Conservation (phyloP, 768 basidiomycete species). For the Amanita brunnescens region DNA sequence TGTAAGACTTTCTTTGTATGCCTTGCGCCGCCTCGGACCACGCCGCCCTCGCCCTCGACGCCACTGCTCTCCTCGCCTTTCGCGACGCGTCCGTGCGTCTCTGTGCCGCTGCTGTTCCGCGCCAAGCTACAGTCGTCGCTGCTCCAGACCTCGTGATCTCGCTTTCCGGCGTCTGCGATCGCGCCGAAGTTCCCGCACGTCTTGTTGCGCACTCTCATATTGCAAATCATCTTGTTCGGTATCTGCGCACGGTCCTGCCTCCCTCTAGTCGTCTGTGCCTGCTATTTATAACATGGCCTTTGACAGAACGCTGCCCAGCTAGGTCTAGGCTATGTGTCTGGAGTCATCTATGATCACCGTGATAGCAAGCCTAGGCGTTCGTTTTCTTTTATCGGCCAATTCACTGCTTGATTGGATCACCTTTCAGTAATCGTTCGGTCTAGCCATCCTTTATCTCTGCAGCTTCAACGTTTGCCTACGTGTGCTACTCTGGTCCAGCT, state of each 20-base stretch:
- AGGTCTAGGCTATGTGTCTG: constrained; percentile 51
- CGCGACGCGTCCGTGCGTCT: constrained; percentile 36
- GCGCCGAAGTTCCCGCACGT: constrained; percentile 26
- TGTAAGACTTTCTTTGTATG: constrained; percentile 10
- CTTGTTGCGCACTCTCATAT: constrained; percentile 43
- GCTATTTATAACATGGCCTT: background rate
- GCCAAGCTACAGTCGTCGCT: constrained; percentile 40
- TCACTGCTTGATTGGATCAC: background rate
- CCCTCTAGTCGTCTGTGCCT: constrained; percentile 7
- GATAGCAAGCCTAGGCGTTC: constrained; percentile 34
- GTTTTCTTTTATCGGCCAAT: constrained; percentile 10
- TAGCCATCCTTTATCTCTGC: background rate
- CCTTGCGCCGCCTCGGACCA: constrained; percentile 25
- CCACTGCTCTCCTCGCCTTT: background rate
- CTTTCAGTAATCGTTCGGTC: constrained; percentile 3
- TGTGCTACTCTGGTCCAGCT: constrained; percentile 14
- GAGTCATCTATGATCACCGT: constrained; percentile 36
- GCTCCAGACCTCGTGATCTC: constrained; percentile 42
- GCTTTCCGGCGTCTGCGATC: constrained; percentile 46
- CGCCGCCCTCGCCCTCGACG: constrained; percentile 24
- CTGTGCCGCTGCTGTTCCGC: constrained; percentile 25
- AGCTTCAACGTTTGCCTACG: background rate
- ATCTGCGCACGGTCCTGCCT: constrained; percentile 37
- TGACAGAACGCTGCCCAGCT: constrained; percentile 51
- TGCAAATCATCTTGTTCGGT: constrained; percentile 38